Conservation (phyloP, 768 basidiomycete species). For the Naganishia vaughanmartiniae region DNA sequence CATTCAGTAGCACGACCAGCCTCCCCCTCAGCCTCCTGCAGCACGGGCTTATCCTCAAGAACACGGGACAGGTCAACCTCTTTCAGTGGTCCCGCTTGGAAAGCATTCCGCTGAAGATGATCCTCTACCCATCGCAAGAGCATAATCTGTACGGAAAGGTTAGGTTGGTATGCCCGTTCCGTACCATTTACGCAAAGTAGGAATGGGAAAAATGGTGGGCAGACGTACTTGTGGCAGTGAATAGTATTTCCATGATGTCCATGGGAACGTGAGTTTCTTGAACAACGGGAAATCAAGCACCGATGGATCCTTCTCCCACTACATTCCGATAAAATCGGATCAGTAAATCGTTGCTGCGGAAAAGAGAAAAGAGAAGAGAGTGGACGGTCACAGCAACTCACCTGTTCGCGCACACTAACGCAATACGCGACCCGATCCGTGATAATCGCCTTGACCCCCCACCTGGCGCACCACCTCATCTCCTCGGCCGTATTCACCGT, state of each 20-base stretch:
- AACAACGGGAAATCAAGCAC: constrained; percentile 35
- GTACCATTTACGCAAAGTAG: too few species aligned
- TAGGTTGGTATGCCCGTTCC: not conserved
- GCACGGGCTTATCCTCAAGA: not conserved
- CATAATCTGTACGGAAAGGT: constrained; percentile 21
- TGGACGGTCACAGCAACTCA: constrained; percentile 25
- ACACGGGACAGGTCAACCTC: constrained; percentile 14
- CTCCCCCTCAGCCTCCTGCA: not conserved
- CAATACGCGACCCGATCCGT: constrained; percentile 49
- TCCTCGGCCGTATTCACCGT: constrained; percentile 52
- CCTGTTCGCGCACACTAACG: constrained; percentile 44
- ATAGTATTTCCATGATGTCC: constrained; percentile 50
- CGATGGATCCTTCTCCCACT: constrained; percentile 43
- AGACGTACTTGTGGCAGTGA: constrained; percentile 42
- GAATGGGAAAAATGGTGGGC: not conserved
- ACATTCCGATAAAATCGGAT: not conserved
- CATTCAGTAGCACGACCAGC: not conserved
- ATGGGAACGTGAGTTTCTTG: constrained; percentile 40
- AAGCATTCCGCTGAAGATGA: constrained; percentile 27
- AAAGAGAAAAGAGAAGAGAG: not conserved
- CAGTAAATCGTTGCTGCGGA: not conserved
- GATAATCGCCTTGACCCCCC: constrained; percentile 51
- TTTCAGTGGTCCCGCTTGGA: constrained; percentile 26
- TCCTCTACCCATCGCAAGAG: constrained; percentile 27
- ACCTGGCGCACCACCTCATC: constrained; percentile 45